These are phyloP conservation scores for Raffaelea arxii DNA, from an alignment of 2,329 filamentous ascomycete species.

Conservation along the genomic window DNA sequence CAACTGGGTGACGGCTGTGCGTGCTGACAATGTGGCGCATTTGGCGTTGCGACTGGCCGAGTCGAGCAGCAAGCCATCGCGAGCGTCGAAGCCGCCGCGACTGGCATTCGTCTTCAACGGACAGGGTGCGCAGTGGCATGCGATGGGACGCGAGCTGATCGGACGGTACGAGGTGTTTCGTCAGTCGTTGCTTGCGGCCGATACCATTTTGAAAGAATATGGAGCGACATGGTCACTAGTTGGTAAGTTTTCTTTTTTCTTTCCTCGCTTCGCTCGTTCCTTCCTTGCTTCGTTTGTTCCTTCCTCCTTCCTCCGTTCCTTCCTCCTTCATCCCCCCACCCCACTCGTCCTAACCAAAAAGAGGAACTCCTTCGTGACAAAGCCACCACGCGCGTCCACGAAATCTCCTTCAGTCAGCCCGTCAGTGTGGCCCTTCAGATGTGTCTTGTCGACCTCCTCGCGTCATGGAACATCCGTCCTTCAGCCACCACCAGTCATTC, in stretches of 20 bases:
- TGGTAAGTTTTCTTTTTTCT: no score
- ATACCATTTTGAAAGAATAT: conserved; percentile 4
- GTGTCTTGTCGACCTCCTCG: conserved; percentile 21
- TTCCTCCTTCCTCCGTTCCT: no score
- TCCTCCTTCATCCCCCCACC: no score
- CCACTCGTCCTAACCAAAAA: no score
- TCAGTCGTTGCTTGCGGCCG: conserved; percentile 4
- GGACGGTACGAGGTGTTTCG: conserved; percentile 2
- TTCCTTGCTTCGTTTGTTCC: no score
- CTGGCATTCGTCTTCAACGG: conserved; percentile 30
- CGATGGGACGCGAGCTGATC: conserved; percentile 23
- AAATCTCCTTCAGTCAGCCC: conserved; percentile 18
- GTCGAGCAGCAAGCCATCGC: not conserved
- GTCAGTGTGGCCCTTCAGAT: conserved; percentile 27
- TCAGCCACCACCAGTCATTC: conserved; percentile 14
- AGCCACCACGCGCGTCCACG: conserved; percentile 3
- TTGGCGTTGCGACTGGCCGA: no score
- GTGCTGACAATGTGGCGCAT: not conserved
- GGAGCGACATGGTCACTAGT: conserved; percentile 12
- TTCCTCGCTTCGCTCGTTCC: no score
- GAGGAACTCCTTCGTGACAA: conserved; percentile 5
- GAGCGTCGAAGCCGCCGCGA: conserved; percentile 12
- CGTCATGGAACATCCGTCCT: conserved; percentile 11
- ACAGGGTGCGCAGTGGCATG: conserved; percentile 14
- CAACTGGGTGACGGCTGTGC: not conserved